A percentile compares a stretch with the other conserved stretches of the same genome.
These are phyloP conservation scores for Udeniomyces megalosporus DNA, from an alignment of 768 basidiomycete genomes.

Conservation along the genomic window DNA sequence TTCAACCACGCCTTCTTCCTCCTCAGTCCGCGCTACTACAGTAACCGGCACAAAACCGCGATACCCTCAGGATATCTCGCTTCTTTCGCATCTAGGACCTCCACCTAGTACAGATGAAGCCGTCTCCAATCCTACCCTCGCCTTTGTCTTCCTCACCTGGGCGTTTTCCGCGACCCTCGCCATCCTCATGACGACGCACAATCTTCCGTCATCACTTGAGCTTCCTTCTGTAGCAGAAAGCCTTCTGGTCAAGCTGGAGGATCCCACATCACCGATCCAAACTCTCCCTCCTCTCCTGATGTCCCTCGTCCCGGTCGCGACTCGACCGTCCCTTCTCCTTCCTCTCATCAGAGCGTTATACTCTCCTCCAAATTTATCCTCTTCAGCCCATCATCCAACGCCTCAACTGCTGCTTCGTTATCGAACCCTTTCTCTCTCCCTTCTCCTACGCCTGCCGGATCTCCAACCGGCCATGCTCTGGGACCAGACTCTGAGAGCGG, in stretches of 20 bases:
- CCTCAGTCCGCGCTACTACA: too few species aligned
- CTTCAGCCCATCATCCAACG: background rate
- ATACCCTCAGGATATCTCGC: too few species aligned
- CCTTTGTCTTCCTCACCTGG: background rate
- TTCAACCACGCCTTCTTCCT: too few species aligned
- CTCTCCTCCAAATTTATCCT: background rate
- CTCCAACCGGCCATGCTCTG: background rate
- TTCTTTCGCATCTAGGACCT: too few species aligned
- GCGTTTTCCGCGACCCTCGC: background rate
- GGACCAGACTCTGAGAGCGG: background rate
- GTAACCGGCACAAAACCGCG: too few species aligned
- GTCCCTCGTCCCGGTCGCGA: background rate
- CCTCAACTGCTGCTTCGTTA: background rate
- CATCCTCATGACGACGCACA: background rate
- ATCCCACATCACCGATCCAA: background rate
- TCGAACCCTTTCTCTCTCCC: background rate
- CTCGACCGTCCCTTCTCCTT: background rate
- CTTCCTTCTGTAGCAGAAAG: background rate
- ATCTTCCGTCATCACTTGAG: too few species aligned
- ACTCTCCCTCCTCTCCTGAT: background rate
- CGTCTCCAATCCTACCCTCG: too few species aligned
- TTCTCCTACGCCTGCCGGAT: background rate
- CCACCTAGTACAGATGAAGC: too few species aligned
- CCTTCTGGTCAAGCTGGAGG: background rate
- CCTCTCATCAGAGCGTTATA: background rate